phyloP scores from a whole-genome alignment of 768 basidiomycete species.

The Panaeolus papilionaceus region DNA sequence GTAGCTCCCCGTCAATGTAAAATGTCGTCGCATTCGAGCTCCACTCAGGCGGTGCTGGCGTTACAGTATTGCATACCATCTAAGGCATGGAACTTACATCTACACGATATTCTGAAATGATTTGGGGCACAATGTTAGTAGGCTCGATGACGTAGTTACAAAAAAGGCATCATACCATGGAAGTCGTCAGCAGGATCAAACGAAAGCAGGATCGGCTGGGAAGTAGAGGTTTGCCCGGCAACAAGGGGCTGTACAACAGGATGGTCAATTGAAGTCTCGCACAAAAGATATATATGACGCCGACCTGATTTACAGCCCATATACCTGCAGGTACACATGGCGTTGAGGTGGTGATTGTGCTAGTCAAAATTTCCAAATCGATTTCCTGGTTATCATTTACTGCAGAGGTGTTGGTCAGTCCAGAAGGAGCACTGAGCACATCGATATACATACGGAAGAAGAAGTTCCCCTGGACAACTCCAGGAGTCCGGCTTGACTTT shows the following conservation, averaged over 20 bases:
- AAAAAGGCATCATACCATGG: slow-evolving; percentile 31
- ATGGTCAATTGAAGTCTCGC: neutral
- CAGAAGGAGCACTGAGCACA: neutral
- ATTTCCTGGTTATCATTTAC: slow-evolving; percentile 39
- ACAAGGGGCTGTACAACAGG: neutral
- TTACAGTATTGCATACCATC: neutral
- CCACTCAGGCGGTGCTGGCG: slow-evolving; percentile 27
- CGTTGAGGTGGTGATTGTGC: slow-evolving; percentile 31
- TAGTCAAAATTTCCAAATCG: slow-evolving; percentile 42
- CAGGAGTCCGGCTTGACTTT: slow-evolving; percentile 38
- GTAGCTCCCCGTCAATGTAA: slow-evolving; percentile 39
- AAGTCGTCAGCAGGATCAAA: slow-evolving; percentile 39
- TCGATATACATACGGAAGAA: slow-evolving; percentile 34
- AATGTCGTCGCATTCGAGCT: slow-evolving; percentile 34
- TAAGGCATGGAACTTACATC: neutral
- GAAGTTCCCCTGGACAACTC: slow-evolving; percentile 42
- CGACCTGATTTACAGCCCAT: slow-evolving; percentile 41
- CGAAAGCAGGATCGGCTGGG: slow-evolving; percentile 32
- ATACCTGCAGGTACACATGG: slow-evolving; percentile 37
- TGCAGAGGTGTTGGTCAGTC: slow-evolving; percentile 18
- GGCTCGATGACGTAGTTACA: neutral
- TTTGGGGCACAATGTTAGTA: neutral
- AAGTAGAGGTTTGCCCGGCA: neutral
- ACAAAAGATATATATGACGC: neutral
- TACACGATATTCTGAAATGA: neutral